These are phyloP conservation scores for Ciborinia camelliae DNA, from an alignment of 2,329 filamentous ascomycete genomes.

Conservation along the genomic window DNA sequence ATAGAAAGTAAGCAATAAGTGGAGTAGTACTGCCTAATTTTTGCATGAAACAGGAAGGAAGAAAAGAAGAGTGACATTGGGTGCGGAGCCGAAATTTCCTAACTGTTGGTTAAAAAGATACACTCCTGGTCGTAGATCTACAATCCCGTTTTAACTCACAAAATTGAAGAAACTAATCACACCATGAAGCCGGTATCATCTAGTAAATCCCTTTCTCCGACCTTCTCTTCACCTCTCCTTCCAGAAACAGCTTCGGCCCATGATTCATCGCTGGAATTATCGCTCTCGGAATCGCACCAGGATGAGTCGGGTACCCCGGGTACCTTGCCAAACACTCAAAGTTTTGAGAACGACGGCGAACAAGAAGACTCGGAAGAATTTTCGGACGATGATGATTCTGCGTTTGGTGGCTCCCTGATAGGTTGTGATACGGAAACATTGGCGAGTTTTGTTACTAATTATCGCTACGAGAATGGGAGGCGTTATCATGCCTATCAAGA, in stretches of 20 bases:
- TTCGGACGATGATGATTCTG: conserved; percentile 24
- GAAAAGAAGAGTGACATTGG: background rate
- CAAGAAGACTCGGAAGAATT: background rate
- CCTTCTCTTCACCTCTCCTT: background rate
- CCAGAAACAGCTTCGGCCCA: background rate
- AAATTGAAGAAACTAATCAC: background rate
- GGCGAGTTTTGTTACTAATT: conserved; percentile 27
- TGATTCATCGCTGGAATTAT: background rate
- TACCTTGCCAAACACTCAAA: background rate
- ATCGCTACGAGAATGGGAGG: conserved; percentile 44
- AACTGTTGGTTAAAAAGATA: background rate
- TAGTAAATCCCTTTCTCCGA: background rate
- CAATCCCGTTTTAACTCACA: background rate
- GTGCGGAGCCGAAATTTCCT: background rate
- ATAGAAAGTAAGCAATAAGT: too few species aligned
- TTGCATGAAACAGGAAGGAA: background rate
- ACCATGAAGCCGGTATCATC: background rate
- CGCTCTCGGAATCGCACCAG: background rate
- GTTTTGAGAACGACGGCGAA: background rate
- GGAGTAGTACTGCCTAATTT: background rate
- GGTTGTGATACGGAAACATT: conserved; percentile 27
- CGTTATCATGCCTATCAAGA: conserved; percentile 43
- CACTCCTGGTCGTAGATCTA: too few species aligned
- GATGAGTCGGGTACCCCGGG: background rate
- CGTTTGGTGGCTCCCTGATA: conserved; percentile 24